Conservation (phyloP, 2,329 filamentous ascomycete species). For the Xylariaceae sp. region DNA sequence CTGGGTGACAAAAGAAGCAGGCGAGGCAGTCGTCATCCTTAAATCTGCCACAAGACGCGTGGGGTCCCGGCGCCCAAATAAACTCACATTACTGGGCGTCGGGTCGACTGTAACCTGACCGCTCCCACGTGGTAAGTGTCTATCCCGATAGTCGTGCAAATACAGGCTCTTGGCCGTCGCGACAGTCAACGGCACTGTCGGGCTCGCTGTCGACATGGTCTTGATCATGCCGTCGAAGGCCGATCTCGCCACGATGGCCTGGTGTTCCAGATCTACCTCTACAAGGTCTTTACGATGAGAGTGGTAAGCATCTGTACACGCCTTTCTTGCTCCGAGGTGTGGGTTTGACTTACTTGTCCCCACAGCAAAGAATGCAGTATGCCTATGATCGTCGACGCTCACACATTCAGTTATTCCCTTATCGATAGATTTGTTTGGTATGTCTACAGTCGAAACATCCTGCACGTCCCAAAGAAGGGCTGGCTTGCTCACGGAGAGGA, state of each 20-base stretch:
- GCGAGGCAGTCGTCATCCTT: slow-evolving; percentile 46
- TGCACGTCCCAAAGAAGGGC: slow-evolving; percentile 54
- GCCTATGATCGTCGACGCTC: slow-evolving; percentile 63
- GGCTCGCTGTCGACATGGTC: slow-evolving; percentile 65
- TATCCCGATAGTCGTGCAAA: slow-evolving; percentile 67
- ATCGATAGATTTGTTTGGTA: slow-evolving; percentile 40
- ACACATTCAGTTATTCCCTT: slow-evolving; percentile 71
- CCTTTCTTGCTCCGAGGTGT: not conserved
- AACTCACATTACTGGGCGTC: slow-evolving; percentile 15
- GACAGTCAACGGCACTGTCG: slow-evolving; percentile 69
- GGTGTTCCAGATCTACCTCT: slow-evolving; percentile 72
- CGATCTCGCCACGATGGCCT: slow-evolving; percentile 63
- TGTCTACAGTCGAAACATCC: slow-evolving; percentile 28
- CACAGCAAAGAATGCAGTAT: slow-evolving; percentile 74
- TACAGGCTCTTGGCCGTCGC: slow-evolving; percentile 78
- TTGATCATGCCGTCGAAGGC: slow-evolving; percentile 79
- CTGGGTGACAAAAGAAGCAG: slow-evolving; percentile 69
- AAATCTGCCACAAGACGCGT: slow-evolving; percentile 41
- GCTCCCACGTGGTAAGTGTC: slow-evolving; percentile 30
- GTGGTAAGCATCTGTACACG: slow-evolving; percentile 11
- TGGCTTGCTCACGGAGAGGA: slow-evolving; percentile 59
- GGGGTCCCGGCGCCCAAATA: slow-evolving; percentile 24
- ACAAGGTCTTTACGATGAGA: slow-evolving; percentile 49
- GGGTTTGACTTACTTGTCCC: slow-evolving; percentile 52
- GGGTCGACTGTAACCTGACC: slow-evolving; percentile 34